Conservation (phyloP, 73 alveolate species). For the Stentor roeselii region DNA sequence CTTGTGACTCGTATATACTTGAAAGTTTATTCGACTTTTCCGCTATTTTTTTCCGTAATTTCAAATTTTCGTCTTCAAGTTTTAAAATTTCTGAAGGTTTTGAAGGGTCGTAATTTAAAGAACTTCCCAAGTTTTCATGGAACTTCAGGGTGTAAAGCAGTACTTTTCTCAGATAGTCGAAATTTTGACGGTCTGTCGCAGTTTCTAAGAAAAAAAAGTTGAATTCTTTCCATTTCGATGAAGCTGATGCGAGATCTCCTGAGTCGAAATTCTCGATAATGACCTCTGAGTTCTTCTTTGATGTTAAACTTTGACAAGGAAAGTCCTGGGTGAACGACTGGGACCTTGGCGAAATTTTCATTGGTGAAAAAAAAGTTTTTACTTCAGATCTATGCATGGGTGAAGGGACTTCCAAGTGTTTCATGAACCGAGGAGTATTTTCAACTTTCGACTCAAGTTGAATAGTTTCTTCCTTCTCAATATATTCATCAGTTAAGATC, state of each 20-base stretch:
- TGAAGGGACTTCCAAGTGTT: too few species aligned
- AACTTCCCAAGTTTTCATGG: neutral
- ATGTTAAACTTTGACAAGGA: too few species aligned
- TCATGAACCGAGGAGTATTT: neutral
- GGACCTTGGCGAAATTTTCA: neutral
- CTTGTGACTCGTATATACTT: neutral
- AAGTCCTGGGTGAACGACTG: neutral
- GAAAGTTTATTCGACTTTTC: neutral
- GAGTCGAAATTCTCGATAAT: neutral
- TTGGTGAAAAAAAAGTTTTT: neutral
- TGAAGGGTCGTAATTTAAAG: neutral
- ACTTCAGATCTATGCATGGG: neutral
- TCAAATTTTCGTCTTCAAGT: neutral
- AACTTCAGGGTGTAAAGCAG: neutral
- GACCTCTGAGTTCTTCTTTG: neutral
- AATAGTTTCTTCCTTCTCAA: neutral
- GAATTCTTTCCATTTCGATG: neutral
- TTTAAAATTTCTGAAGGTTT: neutral
- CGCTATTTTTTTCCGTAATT: neutral
- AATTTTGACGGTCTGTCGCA: neutral
- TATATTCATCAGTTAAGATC: neutral
- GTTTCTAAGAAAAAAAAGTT: neutral
- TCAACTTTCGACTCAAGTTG: neutral
- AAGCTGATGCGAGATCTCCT: neutral
- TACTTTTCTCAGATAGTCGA: neutral